phyloP scores from a whole-genome alignment of 352 stramenopile species.

The Blastocystis sp. region DNA sequence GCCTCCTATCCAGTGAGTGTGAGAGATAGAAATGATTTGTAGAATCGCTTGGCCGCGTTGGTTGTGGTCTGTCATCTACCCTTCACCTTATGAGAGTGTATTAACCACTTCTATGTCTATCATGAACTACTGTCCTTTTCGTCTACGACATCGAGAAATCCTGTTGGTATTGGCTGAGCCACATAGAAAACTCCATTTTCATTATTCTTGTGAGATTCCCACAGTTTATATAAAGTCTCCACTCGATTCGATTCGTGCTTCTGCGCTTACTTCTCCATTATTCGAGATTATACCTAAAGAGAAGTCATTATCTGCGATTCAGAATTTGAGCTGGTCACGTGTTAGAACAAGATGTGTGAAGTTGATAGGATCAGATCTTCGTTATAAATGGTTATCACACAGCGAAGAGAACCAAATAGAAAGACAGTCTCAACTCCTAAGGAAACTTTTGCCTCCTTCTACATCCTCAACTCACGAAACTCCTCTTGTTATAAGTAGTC shows the following conservation, averaged over 20 bases:
- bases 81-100: conserved; percentile 8
- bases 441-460: neutral
- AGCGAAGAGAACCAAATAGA: neutral
- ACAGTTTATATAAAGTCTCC: neutral
- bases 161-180: neutral
- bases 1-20: neutral
- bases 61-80: neutral
- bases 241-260: neutral
- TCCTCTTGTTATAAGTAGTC: neutral
- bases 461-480: neutral
- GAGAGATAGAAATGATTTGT: neutral
- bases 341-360: neutral
- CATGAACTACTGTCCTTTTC: neutral
- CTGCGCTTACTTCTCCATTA: neutral
- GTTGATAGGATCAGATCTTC: neutral
- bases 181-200: neutral
- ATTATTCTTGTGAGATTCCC: neutral
- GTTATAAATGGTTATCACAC: conserved; percentile 15
- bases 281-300: neutral
- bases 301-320: neutral
- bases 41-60: conserved; percentile 5
- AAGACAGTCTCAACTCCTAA: neutral
- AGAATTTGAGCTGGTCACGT: neutral
- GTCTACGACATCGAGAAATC: neutral
- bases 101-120: neutral